Base-by-base conservation (phyloP, 2,329 filamentous ascomycete genomes). In the Paramyrothecium roridum region DNA sequence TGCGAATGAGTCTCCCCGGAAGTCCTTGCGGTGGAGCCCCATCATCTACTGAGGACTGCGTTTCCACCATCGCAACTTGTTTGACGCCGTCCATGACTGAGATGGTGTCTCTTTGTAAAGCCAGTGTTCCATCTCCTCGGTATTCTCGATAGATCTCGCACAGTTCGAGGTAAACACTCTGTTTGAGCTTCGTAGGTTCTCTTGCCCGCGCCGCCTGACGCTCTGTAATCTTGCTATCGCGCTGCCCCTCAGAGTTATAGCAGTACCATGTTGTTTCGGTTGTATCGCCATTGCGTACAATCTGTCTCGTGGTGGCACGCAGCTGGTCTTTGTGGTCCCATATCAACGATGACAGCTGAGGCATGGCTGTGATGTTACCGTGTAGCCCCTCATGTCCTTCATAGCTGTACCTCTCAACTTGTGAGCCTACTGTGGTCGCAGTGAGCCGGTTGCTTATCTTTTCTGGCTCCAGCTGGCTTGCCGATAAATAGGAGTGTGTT, bases 251-350 rank as follows among this genome's bases (percentile, higher is more conserved):
- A 3, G 30, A 11, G 20, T 59, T 48, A 21, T 62, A 60, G 16
- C 57, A 55, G 21, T 57, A 60, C 22, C 48, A 59, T 2, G 60
- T 60, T 17, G 40, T 55, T 34, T 62, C 58, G 1, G 56, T 52
- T 3, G 13, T 48, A 1, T 40, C 52, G 1, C 13, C 13, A 11
- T 52, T 48, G 3, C 37, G 37, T 13, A 54, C 17, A 1, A 17
- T 21, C 33, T 59, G 55, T 2, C 3, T 23, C 0, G 60, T 50
- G 1, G 52, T 43, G 1, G 53, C 43, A 4, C 20, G 17, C 1
- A 58, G 33, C 37, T 49, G 37, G 11, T 56, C 22, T 3, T 49
- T 22, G n/a, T n/a, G 50, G 22, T 57, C 37, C 60, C 60, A 60
- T 2, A 21, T 19, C 8, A 53, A 46, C 13, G 7, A 11, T 8